These are phyloP conservation scores for Hanseniaspora uvarum DNA, from an alignment of 1,139 yeast species.

Conservation along the genomic window DNA sequence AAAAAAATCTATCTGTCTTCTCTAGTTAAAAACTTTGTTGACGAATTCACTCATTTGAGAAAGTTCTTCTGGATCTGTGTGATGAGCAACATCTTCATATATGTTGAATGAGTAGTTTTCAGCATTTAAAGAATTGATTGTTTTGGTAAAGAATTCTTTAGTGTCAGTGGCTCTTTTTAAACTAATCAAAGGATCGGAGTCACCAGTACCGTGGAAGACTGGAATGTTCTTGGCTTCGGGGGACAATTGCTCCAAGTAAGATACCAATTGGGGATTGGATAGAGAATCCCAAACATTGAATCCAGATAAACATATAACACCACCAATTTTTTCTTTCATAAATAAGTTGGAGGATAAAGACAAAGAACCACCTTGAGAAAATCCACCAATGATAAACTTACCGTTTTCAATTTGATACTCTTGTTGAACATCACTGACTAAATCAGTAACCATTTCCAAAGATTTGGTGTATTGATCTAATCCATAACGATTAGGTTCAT, in stretches of 20 bases:
- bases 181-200: constrained; percentile 56
- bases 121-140: constrained; percentile 24
- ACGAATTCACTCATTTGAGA: constrained; percentile 49
- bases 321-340: constrained; percentile 59
- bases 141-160: constrained; percentile 36
- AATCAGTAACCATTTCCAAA: constrained; percentile 41
- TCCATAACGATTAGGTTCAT: constrained; percentile 51
- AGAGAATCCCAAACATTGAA: constrained; percentile 50
- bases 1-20: too few species aligned
- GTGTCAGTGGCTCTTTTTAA: constrained; percentile 42
- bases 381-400: constrained; percentile 78
- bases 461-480: constrained; percentile 39
- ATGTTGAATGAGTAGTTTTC: constrained; percentile 44
- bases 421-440: constrained; percentile 54
- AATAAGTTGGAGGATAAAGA: constrained; percentile 47
- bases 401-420: constrained; percentile 52
- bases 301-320: constrained; percentile 69
- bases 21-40: constrained; percentile 24
- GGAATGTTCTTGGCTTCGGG: constrained; percentile 53
- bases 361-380: constrained; percentile 87
- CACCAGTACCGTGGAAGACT: constrained; percentile 82
- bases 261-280: constrained; percentile 28
- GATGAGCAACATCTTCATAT: constrained; percentile 43
- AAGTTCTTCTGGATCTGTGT: constrained; percentile 46
- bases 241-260: background rate